Percentiles rank a stretch among this genome's conserved stretches.
These are phyloP conservation scores for Pistacia atlantica DNA, from an alignment of 345 rosid species.

Conservation along the genomic window DNA sequence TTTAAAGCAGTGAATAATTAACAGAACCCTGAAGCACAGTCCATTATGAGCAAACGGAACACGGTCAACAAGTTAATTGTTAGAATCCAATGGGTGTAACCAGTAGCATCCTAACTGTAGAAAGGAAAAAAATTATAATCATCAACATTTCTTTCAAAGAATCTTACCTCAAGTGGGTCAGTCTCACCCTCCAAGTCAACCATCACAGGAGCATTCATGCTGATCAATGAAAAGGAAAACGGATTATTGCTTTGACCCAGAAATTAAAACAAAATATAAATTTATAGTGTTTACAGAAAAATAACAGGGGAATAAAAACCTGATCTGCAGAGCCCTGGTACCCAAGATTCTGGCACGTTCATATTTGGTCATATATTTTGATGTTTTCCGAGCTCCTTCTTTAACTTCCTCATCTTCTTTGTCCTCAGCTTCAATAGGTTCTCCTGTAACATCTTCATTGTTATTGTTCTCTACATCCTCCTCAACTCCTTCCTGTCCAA, in stretches of 20 bases:
- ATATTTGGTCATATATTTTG: constrained; percentile 80
- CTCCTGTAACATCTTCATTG: constrained; percentile 55
- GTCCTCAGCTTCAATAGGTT: constrained; percentile 68
- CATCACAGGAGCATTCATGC: constrained; percentile 97
- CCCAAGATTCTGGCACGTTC: constrained; percentile 91
- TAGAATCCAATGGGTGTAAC: neutral
- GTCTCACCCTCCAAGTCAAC: constrained; percentile 92
- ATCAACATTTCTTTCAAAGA: neutral
- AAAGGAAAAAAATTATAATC: neutral
- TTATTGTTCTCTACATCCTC: constrained; percentile 61
- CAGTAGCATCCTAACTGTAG: neutral
- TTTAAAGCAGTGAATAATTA: neutral
- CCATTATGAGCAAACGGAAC: neutral
- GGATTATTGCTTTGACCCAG: neutral
- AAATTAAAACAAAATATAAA: neutral
- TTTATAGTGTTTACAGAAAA: neutral
- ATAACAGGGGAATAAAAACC: constrained; percentile 34
- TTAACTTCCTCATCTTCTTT: constrained; percentile 46
- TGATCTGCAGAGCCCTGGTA: constrained; percentile 82
- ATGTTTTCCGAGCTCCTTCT: constrained; percentile 63
- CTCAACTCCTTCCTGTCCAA: constrained; percentile 74
- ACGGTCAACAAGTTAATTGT: neutral
- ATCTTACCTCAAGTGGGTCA: constrained; percentile 79
- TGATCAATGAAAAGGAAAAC: constrained; percentile 31
- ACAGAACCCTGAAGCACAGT: neutral